phyloP scores from a whole-genome alignment of 2,329 filamentous ascomycete species.

The Xylariaceae sp. region DNA sequence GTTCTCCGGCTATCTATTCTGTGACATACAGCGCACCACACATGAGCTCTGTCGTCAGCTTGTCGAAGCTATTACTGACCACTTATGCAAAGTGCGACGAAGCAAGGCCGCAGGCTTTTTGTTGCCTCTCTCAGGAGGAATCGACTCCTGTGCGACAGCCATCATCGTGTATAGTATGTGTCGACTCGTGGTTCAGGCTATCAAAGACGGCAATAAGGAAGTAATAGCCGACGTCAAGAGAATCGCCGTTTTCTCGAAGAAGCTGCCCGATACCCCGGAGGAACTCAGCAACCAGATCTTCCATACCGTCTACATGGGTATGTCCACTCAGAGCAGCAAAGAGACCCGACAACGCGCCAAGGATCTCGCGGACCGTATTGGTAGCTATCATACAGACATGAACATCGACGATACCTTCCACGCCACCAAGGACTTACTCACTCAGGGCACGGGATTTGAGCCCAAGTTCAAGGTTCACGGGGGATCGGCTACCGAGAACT shows the following conservation, averaged over 20 bases:
- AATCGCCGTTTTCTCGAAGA: constrained; percentile 32
- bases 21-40: too few species aligned
- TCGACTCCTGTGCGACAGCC: too few species aligned
- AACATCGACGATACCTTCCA: constrained; percentile 72
- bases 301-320: constrained; percentile 71
- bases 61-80: too few species aligned
- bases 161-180: too few species aligned
- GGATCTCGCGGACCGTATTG: constrained; percentile 63
- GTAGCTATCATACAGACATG: constrained; percentile 71
- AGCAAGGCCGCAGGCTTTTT: too few species aligned
- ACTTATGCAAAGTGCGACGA: too few species aligned
- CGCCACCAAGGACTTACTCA: constrained; percentile 62
- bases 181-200: constrained; percentile 56
- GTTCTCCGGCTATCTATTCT: too few species aligned
- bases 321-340: constrained; percentile 63
- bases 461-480: constrained; percentile 63
- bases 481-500: constrained; percentile 63
- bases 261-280: constrained; percentile 56
- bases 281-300: constrained; percentile 56
- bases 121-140: too few species aligned
- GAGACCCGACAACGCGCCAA: constrained; percentile 70
- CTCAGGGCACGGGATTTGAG: constrained; percentile 60
- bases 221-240: constrained; percentile 44
- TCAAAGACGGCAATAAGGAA: constrained; percentile 45
- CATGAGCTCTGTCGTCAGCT: too few species aligned